A percentile compares a stretch with the other conserved stretches of the same genome.
Evolutionary conservation across 768 basidiomycete genomes (phyloP).

Genomic region (Pholiota microspora): DNA sequence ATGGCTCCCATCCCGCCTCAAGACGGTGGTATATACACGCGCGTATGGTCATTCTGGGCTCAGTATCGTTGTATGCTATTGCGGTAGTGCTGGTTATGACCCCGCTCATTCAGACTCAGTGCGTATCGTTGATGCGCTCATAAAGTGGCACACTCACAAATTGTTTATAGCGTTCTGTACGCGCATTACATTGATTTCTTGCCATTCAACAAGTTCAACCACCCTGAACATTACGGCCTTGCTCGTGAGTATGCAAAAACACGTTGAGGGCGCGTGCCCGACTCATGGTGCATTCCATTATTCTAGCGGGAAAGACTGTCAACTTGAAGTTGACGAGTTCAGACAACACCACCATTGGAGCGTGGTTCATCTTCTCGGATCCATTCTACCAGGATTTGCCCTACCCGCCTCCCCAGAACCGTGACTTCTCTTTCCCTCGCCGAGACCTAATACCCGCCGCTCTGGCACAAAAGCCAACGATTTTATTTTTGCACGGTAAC

Average conservation of each 20-base stretch:
- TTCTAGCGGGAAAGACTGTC: conserved; percentile 57
- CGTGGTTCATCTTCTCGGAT: conserved; percentile 64
- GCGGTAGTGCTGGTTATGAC: conserved; percentile 33
- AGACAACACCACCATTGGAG: conserved; percentile 65
- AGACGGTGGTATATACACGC: conserved; percentile 8
- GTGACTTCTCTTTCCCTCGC: conserved; percentile 29
- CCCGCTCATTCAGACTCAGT: conserved; percentile 39
- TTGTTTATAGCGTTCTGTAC: conserved; percentile 30
- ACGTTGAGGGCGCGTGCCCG: neutral
- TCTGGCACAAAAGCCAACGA: conserved; percentile 43
- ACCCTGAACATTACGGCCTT: conserved; percentile 39
- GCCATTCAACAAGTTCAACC: conserved; percentile 35
- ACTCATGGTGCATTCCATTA: neutral
- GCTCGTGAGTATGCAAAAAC: conserved; percentile 31
- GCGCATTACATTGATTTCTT: conserved; percentile 36
- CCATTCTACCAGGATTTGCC: conserved; percentile 39
- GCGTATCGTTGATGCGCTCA: conserved; percentile 11
- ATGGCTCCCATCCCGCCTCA: neutral
- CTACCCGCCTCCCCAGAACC: conserved; percentile 30
- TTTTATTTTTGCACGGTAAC: conserved; percentile 75
- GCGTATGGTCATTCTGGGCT: conserved; percentile 12
- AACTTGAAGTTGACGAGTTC: conserved; percentile 57
- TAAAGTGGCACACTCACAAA: neutral
- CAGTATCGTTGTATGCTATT: conserved; percentile 17
- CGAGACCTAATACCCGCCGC: conserved; percentile 26